Evolutionary conservation across 306 rosid species (phyloP).

Genomic region (Elaeagnus macrophylla): DNA sequence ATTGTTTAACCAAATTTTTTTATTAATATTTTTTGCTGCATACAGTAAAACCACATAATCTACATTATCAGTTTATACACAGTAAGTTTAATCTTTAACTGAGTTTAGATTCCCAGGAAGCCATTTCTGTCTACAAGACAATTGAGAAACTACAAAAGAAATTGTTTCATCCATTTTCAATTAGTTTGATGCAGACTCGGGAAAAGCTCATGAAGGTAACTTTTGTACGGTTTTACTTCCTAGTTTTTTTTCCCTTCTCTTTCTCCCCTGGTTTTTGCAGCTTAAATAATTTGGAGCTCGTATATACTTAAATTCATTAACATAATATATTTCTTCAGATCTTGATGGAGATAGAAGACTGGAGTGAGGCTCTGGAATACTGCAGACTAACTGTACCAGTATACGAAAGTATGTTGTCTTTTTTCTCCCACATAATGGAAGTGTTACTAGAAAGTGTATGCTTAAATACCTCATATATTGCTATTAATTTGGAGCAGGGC

Average conservation of each 20-base stretch:
- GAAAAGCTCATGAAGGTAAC: constrained; percentile 69
- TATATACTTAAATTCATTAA: not conserved
- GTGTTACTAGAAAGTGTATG: constrained; percentile 4
- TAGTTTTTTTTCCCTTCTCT: constrained; percentile 3
- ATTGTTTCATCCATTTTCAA: constrained; percentile 59
- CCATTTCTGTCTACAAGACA: constrained; percentile 34
- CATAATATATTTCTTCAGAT: constrained; percentile 38
- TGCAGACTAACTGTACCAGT: constrained; percentile 82
- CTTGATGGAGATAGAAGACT: constrained; percentile 69
- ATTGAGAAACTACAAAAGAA: constrained; percentile 56
- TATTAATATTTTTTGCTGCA: constrained; percentile 1
- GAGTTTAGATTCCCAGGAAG: constrained; percentile 45
- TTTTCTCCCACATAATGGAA: constrained; percentile 11
- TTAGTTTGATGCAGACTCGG: constrained; percentile 68
- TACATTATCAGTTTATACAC: constrained; percentile 10
- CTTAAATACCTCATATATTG: not conserved
- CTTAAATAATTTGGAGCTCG: not conserved
- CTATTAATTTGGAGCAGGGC: no score
- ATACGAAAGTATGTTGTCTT: constrained; percentile 55
- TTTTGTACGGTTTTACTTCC: not conserved
- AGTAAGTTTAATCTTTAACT: constrained; percentile 44
- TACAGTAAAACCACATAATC: constrained; percentile 6
- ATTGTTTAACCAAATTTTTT: no score
- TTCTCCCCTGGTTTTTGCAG: constrained; percentile 2
- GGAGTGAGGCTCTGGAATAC: constrained; percentile 73